phyloP scores from a whole-genome alignment of 1,284 basidiomycete species.

The Melampsora americana region DNA sequence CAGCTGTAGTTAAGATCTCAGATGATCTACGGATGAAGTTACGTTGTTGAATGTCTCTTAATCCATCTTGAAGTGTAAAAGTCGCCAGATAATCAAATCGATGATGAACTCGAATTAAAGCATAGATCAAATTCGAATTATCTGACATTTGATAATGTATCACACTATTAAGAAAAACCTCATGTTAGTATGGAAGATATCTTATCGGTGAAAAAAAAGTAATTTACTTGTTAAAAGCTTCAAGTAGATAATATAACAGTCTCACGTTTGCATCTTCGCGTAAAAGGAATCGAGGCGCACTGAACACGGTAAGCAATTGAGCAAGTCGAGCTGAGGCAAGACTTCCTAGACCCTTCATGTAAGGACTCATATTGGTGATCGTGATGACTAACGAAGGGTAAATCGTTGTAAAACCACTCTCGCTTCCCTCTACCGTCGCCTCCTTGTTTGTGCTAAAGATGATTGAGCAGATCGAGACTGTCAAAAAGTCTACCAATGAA shows the following conservation, averaged over 20 bases:
- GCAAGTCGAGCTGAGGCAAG: conserved; percentile 9
- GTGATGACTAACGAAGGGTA: conserved; percentile 23
- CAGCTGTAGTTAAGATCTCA: no score
- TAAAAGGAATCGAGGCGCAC: conserved; percentile 21
- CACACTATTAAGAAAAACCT: conserved; percentile 9
- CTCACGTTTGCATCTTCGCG: conserved; percentile 30
- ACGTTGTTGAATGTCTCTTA: conserved; percentile 30
- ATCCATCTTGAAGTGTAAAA: conserved; percentile 33
- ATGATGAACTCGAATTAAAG: conserved; percentile 34
- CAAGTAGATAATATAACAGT: conserved; percentile 35
- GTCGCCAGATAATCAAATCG: conserved; percentile 34
- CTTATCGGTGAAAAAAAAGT: not conserved
- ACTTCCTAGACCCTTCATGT: conserved; percentile 27
- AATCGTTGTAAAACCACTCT: not conserved
- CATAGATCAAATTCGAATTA: conserved; percentile 41
- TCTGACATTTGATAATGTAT: conserved; percentile 43
- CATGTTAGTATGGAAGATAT: not conserved
- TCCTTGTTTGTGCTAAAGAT: conserved; percentile 28
- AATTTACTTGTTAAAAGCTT: conserved; percentile 41
- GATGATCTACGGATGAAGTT: no score
- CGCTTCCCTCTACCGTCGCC: not conserved
- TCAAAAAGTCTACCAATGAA: conserved; percentile 36
- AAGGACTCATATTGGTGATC: conserved; percentile 36
- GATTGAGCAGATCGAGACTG: conserved; percentile 42
- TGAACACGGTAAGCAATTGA: conserved; percentile 30